phyloP scores from a whole-genome alignment of 75 land plant species.

The Pinus taeda region DNA sequence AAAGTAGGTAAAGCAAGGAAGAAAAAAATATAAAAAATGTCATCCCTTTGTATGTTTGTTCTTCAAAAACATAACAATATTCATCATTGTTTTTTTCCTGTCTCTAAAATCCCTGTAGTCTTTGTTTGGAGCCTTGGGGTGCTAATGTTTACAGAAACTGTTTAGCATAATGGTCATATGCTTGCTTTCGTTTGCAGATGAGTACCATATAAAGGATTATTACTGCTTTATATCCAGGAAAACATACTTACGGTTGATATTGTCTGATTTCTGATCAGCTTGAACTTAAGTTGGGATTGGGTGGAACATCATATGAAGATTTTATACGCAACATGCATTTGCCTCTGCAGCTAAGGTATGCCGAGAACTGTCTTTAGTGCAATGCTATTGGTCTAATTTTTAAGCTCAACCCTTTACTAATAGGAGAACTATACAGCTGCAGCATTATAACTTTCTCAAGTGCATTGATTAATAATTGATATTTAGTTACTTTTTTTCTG shows the following conservation, averaged over 20 bases:
- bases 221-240: not conserved
- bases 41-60: too few species aligned
- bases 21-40: too few species aligned
- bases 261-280: constrained; percentile 34
- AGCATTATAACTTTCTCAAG: too few species aligned
- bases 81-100: too few species aligned
- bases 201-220: not conserved
- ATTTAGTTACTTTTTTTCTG: too few species aligned
- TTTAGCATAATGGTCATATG: not conserved
- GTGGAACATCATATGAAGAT: constrained; percentile 93
- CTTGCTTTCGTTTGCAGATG: not conserved
- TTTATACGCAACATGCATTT: constrained; percentile 84
- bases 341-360: constrained; percentile 89
- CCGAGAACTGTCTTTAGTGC: not conserved
- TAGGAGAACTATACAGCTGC: too few species aligned
- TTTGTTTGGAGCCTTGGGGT: too few species aligned
- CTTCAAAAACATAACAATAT: too few species aligned
- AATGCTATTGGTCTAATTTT: too few species aligned
- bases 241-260: not conserved
- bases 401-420: not conserved
- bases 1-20: not conserved
- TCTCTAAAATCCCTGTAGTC: too few species aligned
- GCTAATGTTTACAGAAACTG: too few species aligned
- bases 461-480: too few species aligned
- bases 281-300: constrained; percentile 88